Percentiles rank a stretch among this genome's conserved stretches.
phyloP scores from a whole-genome alignment of 2,329 filamentous ascomycete species.

The Trichoderma atrobrunneum region DNA sequence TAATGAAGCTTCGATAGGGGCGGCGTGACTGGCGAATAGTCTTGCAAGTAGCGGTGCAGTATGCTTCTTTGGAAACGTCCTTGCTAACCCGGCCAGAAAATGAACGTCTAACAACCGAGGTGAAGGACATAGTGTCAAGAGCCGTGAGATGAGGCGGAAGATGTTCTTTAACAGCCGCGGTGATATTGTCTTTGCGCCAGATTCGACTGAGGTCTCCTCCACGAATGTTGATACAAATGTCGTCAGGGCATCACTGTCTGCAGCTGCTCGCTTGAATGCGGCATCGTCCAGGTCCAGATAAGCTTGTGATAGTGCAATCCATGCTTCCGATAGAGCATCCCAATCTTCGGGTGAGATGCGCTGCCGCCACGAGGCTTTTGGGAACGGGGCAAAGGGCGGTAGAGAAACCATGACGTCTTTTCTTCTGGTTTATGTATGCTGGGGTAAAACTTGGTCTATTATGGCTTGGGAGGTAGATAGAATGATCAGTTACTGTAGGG shows the following conservation, averaged over 20 bases:
- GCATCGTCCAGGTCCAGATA: constrained; percentile 59
- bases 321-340: constrained; percentile 73
- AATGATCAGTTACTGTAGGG: background rate
- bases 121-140: constrained; percentile 44
- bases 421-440: background rate
- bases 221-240: constrained; percentile 52
- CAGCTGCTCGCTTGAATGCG: constrained; percentile 51
- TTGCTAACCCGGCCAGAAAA: constrained; percentile 67
- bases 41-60: constrained; percentile 48
- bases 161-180: constrained; percentile 56
- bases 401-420: constrained; percentile 35
- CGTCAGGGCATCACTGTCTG: constrained; percentile 55
- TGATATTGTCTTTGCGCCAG: constrained; percentile 27
- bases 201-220: constrained; percentile 45
- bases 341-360: constrained; percentile 69
- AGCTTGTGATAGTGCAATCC: constrained; percentile 65
- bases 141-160: constrained; percentile 62
- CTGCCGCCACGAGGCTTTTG: constrained; percentile 63
- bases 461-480: background rate
- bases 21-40: constrained; percentile 52
- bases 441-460: background rate
- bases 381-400: constrained; percentile 76
- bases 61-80: constrained; percentile 63
- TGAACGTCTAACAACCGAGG: constrained; percentile 59
- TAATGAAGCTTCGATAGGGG: constrained; percentile 53